Evolutionary conservation across 345 rosid species (phyloP).

Genomic region (Salix caprea): DNA sequence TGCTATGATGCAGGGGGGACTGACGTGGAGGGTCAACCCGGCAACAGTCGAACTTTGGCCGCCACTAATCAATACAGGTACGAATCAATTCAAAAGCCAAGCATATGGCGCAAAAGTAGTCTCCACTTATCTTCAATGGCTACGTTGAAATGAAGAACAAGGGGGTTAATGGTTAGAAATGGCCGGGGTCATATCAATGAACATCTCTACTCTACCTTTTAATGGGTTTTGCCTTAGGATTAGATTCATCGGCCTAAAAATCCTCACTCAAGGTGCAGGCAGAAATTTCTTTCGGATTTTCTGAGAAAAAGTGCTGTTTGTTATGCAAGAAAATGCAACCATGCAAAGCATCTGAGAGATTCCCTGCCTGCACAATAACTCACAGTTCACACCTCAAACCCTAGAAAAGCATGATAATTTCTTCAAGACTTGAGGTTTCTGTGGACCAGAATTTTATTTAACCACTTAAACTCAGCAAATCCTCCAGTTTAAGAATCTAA

Average conservation of each 20-base stretch:
- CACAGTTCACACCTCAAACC: background rate
- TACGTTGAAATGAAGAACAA: background rate
- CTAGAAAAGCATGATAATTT: background rate
- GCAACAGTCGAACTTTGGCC: conserved; percentile 22
- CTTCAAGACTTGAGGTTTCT: background rate
- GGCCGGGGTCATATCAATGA: background rate
- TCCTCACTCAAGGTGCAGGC: background rate
- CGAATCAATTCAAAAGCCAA: background rate
- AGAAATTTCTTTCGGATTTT: background rate
- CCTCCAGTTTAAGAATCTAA: background rate
- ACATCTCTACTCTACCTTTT: background rate
- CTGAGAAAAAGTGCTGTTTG: background rate
- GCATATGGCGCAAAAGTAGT: background rate
- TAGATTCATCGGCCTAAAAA: background rate
- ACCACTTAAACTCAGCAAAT: background rate
- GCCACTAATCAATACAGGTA: conserved; percentile 68
- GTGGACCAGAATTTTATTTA: no score
- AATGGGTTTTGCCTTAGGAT: background rate
- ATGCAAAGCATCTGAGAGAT: background rate
- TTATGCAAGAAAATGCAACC: background rate
- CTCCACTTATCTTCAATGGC: background rate
- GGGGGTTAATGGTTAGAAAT: background rate
- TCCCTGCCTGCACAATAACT: background rate
- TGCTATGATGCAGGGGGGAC: conserved; percentile 20
- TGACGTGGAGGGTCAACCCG: conserved; percentile 10